Evolutionary conservation across 2,329 filamentous ascomycete genomes (phyloP), one percentile per base, ranked within the genome.

Genomic region (Pleoardoris graminearum): DNA sequence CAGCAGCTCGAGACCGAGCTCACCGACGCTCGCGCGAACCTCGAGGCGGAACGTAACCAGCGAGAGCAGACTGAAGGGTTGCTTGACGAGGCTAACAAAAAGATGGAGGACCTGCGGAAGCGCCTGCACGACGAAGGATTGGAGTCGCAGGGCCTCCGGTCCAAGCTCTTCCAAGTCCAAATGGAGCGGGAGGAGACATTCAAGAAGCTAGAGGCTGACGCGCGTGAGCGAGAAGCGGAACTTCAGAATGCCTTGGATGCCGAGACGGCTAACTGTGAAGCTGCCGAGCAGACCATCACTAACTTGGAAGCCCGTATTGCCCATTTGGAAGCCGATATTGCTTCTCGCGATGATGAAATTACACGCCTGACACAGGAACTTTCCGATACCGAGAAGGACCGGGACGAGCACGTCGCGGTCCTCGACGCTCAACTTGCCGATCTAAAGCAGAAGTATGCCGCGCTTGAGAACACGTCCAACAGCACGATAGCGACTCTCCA

Each of bases 61-160:
- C 76, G 75, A 25, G 74, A 79, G 52, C 66, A 70, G 17, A 76
- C 75, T 3, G 75, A 79, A 58, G 61, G 61, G 8, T 73, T 72
- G 21, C 68, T 80, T 1, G 76, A 79, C 29, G 70, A 74, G 10
- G 70, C 72, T 21, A 74, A 76, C 48, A 67, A 64, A 7, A 63
- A 75, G 48, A 72, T 80, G 37, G 73, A 71, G 4, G 70, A 71
- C 6, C 68, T 79, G 19, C 70, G 76, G 17, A 47, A 67, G 21
- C 73, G 73, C 48, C 61, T 79, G 4, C 70, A 73, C 19, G 66
- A 73, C 17, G 61, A 68, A n/a, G 77, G 78, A 35, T 65, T 74
- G 14, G 71, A 78, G 53, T 76, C 76, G n/a, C 79, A 80, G 27
- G 72, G 78, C 57, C 71, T 80, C 22, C 76, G 77, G 3, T 72